Evolutionary conservation across 2,329 filamentous ascomycete species (phyloP).

Genomic region (Thelonectria olida): DNA sequence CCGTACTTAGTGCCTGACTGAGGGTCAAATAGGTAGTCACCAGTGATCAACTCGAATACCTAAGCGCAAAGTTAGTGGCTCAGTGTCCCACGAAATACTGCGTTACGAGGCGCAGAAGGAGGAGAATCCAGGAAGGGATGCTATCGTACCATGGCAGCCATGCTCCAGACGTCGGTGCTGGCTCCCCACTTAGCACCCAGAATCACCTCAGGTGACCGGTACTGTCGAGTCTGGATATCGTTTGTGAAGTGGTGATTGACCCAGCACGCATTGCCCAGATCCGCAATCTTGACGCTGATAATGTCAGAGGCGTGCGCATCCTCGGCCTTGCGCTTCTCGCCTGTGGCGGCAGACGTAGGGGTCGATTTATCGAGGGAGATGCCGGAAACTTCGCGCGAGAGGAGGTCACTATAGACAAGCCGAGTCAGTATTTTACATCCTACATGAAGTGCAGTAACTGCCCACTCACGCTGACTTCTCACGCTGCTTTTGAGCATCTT

Average conservation of each 20-base stretch:
- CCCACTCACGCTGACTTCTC: conserved; percentile 89
- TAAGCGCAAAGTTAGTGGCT: conserved; percentile 48
- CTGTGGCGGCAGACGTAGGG: conserved; percentile 58
- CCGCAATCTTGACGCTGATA: conserved; percentile 98
- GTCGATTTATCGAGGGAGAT: conserved; percentile 87
- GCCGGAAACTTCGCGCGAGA: conserved; percentile 92
- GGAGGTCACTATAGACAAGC: conserved; percentile 71
- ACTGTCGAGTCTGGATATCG: conserved; percentile 97
- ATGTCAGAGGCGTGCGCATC: conserved; percentile 71
- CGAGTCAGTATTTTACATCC: conserved; percentile 19
- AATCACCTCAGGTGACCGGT: conserved; percentile 96
- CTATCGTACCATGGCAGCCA: conserved; percentile 91
- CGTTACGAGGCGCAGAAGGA: background rate
- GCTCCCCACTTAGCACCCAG: conserved; percentile 97
- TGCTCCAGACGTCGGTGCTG: conserved; percentile 99
- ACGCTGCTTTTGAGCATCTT: conserved; percentile 79
- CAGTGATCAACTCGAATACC: conserved; percentile 97
- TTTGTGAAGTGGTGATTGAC: conserved; percentile 99
- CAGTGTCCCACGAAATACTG: background rate
- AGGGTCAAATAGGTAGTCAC: conserved; percentile 97
- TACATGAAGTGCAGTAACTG: background rate
- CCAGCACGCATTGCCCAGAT: conserved; percentile 98
- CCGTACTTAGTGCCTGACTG: conserved; percentile 99
- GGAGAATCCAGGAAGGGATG: background rate
- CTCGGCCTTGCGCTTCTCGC: conserved; percentile 71